phyloP scores from a whole-genome alignment of 2,329 filamentous ascomycete species.

The Xylaria sp. region DNA sequence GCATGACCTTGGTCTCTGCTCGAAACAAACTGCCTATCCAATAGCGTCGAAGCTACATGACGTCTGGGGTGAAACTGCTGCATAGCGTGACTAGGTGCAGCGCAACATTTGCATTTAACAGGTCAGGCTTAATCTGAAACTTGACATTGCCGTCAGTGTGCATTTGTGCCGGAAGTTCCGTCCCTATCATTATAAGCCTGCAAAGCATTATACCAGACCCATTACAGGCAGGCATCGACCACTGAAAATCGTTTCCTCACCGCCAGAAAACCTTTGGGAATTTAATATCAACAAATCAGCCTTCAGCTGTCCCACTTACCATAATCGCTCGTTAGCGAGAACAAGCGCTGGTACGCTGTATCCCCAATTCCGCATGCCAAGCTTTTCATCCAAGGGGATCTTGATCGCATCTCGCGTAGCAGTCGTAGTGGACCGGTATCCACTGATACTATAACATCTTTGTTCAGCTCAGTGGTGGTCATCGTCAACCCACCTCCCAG shows the following conservation, averaged over 20 bases:
- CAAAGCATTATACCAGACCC: conserved; percentile 21
- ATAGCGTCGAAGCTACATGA: conserved; percentile 17
- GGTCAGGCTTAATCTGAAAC: conserved; percentile 35
- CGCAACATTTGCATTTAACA: conserved; percentile 14
- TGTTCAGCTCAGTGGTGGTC: conserved; percentile 20
- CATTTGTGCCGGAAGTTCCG: conserved; percentile 29
- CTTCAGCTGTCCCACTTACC: background rate
- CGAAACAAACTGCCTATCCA: conserved; percentile 21
- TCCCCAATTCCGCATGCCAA: conserved; percentile 32
- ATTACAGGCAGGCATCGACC: conserved; percentile 6
- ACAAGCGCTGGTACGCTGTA: conserved; percentile 16
- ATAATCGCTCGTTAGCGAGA: conserved; percentile 17
- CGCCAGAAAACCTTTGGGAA: conserved; percentile 8
- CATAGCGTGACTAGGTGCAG: conserved; percentile 21
- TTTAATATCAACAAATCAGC: background rate
- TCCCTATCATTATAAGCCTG: conserved; percentile 20
- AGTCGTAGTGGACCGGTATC: conserved; percentile 11
- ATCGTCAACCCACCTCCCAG: conserved; percentile 12
- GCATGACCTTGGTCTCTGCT: conserved; percentile 26
- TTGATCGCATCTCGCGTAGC: conserved; percentile 29
- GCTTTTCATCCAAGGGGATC: conserved; percentile 26
- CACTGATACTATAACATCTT: conserved; percentile 18
- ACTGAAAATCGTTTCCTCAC: conserved; percentile 7
- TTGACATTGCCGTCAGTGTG: conserved; percentile 33
- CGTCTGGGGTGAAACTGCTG: conserved; percentile 24